phyloP scores from a whole-genome alignment of 2,329 filamentous ascomycete genomes.

The Pezicula rhizophila region DNA sequence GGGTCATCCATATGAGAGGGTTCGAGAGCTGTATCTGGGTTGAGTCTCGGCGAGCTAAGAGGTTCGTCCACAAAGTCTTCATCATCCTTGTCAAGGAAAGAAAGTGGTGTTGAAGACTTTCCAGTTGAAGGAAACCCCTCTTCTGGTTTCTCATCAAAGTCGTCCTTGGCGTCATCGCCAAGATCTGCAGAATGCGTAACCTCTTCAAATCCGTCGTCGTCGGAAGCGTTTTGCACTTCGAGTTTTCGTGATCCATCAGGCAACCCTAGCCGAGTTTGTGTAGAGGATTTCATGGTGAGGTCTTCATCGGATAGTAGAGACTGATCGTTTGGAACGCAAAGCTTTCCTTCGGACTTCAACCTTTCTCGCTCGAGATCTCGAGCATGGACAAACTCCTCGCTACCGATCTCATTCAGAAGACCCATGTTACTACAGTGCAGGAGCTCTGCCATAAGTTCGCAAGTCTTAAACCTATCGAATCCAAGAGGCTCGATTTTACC shows the following conservation, averaged over 20 bases:
- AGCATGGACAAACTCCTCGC: constrained; percentile 75
- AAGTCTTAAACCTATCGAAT: constrained; percentile 98
- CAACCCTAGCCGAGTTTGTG: constrained; percentile 39
- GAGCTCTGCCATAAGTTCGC: constrained; percentile 95
- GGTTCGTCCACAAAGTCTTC: constrained; percentile 77
- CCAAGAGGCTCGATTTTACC: constrained; percentile 87
- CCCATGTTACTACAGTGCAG: constrained; percentile 99
- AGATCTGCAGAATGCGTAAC: constrained; percentile 66
- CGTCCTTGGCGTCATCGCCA: constrained; percentile 65
- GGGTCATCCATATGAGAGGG: constrained; percentile 48
- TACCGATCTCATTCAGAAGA: constrained; percentile 83
- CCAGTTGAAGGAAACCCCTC: constrained; percentile 40
- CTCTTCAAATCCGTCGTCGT: constrained; percentile 92
- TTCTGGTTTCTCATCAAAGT: constrained; percentile 54
- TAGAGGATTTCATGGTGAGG: constrained; percentile 51
- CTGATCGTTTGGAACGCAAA: constrained; percentile 39
- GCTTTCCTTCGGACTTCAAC: constrained; percentile 69
- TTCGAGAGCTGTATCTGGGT: constrained; percentile 52
- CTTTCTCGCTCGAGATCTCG: constrained; percentile 78
- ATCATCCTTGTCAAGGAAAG: constrained; percentile 53
- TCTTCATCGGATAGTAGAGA: constrained; percentile 53
- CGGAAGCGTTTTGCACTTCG: constrained; percentile 73
- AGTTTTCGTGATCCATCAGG: constrained; percentile 63
- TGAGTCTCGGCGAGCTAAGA: constrained; percentile 60
- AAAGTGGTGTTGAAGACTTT: constrained; percentile 27